Base-by-base conservation (phyloP, 2,329 filamentous ascomycete genomes). In the Mariannaea elegans region DNA sequence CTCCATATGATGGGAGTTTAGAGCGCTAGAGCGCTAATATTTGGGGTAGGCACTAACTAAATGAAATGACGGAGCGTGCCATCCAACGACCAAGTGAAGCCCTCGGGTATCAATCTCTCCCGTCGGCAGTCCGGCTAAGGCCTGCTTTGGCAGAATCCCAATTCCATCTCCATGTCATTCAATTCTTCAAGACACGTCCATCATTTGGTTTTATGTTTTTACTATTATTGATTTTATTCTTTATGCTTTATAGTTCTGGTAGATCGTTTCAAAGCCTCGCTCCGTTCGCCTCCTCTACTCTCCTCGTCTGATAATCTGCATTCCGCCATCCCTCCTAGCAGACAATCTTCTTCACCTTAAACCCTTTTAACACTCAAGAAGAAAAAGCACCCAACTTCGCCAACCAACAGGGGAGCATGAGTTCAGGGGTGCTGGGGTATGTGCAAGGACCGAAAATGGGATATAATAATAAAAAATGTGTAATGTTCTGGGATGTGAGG, bases 371-470 rank as follows among this genome's bases (percentile, higher is more conserved):
- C 47, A 50, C 42, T 61, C 55, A 50, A 52, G 48, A 55, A 55
- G 61, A 45, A 50, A 56, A 46, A 55, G 48, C 45, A 42, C 46
- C 27, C 45, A 62, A 47, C 21, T 36, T 62, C 48, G 51, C 56
- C 54, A 59, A 56, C 59, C 47, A 52, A 48, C 59, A 53, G 60
- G 60, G 21, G 49, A 44, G 24, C 58, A 19, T 58, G 42, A 42
- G 36, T 42, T 42, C 34, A 56, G 42, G 41, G 50, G 27, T 53
- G 53, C 61, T 45, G 60, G 62, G 66, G 65, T 66, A 68, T 71
- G 68, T 70, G 67, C 65, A 66, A 63, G 45, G 62, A 42, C 46
- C 39, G 32, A 54, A 47, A 48, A 41, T 31, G 46, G 53, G 18
- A 59, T 59, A 54, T 48, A 50, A 31, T 59, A 59, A 53, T 49